Base-by-base conservation (phyloP, 805 yeast genomes). In the Saccharomycopsis synnaedendra region DNA sequence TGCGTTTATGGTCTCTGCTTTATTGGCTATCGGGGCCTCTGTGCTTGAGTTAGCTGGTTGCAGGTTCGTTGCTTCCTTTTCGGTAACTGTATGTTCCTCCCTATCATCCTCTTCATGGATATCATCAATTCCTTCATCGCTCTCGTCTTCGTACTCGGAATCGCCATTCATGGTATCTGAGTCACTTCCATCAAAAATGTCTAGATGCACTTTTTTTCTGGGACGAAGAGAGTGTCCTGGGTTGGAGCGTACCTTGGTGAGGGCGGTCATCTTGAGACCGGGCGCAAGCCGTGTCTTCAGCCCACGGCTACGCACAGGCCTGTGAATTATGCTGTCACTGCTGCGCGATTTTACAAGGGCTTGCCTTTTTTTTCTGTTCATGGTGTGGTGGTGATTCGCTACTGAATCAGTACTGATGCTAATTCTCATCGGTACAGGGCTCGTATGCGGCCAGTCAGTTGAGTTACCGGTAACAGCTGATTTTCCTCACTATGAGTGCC, bases 181-280 rank as follows among this genome's bases (percentile, higher is more conserved):
- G 28, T 42, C 39, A 42, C 31, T 34, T 32, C 33, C 44, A 31
- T 32, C n/a, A 29, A 42, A 47, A 6, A 47, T 27, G 7, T 47
- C 42, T 10, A 47, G 28, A 29, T 42, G 44, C 10, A 47, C 51
- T 38, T 47, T 47, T 6, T 38, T 43, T 32, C 38, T 39, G 19
- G 19, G 19, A 19, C 19, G 19, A 19, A 19, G 19, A 19, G 19
- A 19, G 19, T 19, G 19, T 9, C 36, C 36, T 5, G 51, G 51
- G 42, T 44, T 54, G 5, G 46, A 41, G 11, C 34, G 32, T 10
- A 48, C 51, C 32, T 48, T 48, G 33, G 39, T 31, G 11, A 48
- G 35, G 8, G 42, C 42, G 4, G 51, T 33, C 51, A 48, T 48
- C 38, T 48, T 48, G 10, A 39, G 28, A 8, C 31, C 38, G 41